Conservation (phyloP, 345 rosid species). For the Litchi chinensis region DNA sequence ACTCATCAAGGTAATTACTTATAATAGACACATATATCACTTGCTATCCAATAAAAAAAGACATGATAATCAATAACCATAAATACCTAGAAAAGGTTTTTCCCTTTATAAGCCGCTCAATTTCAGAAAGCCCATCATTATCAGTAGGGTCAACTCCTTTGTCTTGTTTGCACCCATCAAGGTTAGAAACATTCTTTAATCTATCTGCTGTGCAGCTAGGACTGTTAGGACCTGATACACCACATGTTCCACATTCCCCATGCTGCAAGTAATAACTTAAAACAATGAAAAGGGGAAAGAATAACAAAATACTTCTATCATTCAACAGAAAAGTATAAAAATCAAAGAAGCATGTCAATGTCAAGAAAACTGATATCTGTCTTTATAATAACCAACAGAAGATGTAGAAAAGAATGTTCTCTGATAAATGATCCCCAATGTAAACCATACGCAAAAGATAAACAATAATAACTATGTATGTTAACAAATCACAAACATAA, state of each 20-base stretch:
- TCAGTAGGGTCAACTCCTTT: constrained; percentile 25
- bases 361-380: constrained; percentile 1
- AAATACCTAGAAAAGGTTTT: constrained; percentile 63
- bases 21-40: background rate
- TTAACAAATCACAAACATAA: background rate
- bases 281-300: background rate
- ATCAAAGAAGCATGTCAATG: background rate
- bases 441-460: background rate
- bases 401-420: background rate
- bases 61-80: constrained; percentile 17
- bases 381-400: background rate
- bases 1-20: background rate
- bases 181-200: constrained; percentile 25
- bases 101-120: constrained; percentile 69
- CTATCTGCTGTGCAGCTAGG: constrained; percentile 34
- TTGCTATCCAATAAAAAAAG: constrained; percentile 17
- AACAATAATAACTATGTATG: background rate
- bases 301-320: background rate
- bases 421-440: background rate
- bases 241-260: constrained; percentile 31
- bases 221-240: constrained; percentile 38
- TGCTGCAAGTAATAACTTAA: constrained; percentile 28
- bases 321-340: background rate
- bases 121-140: constrained; percentile 50
- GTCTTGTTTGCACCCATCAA: constrained; percentile 34